A percentile compares a stretch with the other conserved stretches of the same genome.
phyloP scores from a whole-genome alignment of 371 early-diverging fungal species.

The Mortierella sp. region DNA sequence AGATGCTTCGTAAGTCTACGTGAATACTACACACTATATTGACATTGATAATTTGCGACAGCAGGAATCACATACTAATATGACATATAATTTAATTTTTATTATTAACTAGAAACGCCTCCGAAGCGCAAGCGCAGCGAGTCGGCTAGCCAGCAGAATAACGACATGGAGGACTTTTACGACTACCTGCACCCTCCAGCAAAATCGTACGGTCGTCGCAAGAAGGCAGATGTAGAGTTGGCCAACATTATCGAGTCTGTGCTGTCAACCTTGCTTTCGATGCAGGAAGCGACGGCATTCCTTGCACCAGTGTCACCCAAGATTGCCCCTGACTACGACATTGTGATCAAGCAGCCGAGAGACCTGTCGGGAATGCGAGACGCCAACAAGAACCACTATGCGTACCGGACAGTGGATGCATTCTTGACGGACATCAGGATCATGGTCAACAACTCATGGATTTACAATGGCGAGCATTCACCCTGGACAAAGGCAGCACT shows the following conservation, averaged over 20 bases:
- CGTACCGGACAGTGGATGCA: slow-evolving; percentile 49
- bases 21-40: background rate
- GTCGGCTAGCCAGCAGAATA: slow-evolving; percentile 30
- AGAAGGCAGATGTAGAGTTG: slow-evolving; percentile 53
- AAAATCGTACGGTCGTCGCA: slow-evolving; percentile 53
- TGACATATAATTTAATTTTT: background rate
- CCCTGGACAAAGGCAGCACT: slow-evolving; percentile 44
- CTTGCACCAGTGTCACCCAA: slow-evolving; percentile 53
- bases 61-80: background rate
- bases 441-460: slow-evolving; percentile 57
- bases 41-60: background rate
- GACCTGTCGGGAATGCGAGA: slow-evolving; percentile 58
- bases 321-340: slow-evolving; percentile 57
- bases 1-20: slow-evolving; percentile 51
- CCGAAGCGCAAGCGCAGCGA: slow-evolving; percentile 59
- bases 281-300: slow-evolving; percentile 55
- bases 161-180: slow-evolving; percentile 35
- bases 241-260: slow-evolving; percentile 55
- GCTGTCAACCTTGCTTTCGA: slow-evolving; percentile 40
- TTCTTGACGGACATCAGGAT: slow-evolving; percentile 55
- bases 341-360: slow-evolving; percentile 55
- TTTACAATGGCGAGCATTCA: slow-evolving; percentile 51
- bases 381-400: slow-evolving; percentile 56
- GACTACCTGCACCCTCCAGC: slow-evolving; percentile 38
- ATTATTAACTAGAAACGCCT: slow-evolving; percentile 8